Percentiles rank a stretch among this genome's conserved stretches.
These are phyloP conservation scores for Hygrophorus pudorinus DNA, from an alignment of 768 basidiomycete species.

Conservation along the genomic window DNA sequence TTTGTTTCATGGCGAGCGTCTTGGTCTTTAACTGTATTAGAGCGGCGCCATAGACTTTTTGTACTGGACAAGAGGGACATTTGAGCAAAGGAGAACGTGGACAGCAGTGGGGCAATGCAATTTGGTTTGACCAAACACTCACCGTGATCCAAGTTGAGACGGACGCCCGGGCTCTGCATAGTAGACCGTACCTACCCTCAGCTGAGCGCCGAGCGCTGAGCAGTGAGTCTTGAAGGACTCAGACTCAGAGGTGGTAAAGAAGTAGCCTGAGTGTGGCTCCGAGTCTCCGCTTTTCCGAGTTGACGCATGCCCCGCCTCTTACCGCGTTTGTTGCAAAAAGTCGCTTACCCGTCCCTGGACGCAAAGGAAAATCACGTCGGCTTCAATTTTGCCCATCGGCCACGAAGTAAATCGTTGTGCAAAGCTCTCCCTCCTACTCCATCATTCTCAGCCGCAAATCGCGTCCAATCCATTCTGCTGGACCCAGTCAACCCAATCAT, in stretches of 20 bases:
- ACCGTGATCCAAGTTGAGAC: too few species aligned
- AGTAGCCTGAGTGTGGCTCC: too few species aligned
- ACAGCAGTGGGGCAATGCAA: not conserved
- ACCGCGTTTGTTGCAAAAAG: conserved; percentile 45
- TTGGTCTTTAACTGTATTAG: conserved; percentile 5
- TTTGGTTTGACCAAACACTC: too few species aligned
- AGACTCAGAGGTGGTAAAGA: too few species aligned
- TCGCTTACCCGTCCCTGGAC: conserved; percentile 17
- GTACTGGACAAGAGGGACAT: conserved; percentile 3
- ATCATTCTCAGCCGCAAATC: conserved; percentile 35
- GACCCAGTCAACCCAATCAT: conserved; percentile 46
- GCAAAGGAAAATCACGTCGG: not conserved
- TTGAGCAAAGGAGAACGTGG: not conserved
- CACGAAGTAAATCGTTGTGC: conserved; percentile 22
- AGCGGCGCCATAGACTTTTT: conserved; percentile 8
- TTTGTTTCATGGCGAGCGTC: not conserved
- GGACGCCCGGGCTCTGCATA: too few species aligned
- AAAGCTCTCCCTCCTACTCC: conserved; percentile 24
- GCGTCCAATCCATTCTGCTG: conserved; percentile 54
- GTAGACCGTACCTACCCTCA: too few species aligned
- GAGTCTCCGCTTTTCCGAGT: not conserved
- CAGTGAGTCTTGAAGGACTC: too few species aligned
- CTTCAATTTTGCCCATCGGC: not conserved
- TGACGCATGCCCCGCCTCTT: conserved; percentile 59
- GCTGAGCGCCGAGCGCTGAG: too few species aligned